A percentile compares a stretch with the other conserved stretches of the same genome.
Evolutionary conservation across 1,284 basidiomycete species (phyloP).

Genomic region (Tylopilus orsonianus): DNA sequence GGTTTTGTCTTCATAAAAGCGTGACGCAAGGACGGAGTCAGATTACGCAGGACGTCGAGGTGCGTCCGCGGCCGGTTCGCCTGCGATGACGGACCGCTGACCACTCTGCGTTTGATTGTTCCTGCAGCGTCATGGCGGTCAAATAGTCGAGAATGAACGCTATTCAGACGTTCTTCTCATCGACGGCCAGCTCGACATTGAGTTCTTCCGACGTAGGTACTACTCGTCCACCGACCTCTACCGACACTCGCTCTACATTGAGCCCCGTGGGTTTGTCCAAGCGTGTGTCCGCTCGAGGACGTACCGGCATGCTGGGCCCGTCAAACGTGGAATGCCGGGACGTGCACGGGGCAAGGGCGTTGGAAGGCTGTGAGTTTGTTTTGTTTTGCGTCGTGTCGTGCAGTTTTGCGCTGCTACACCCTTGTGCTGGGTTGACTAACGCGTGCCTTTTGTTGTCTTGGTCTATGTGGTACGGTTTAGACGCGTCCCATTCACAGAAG

Average conservation of each 20-base stretch:
- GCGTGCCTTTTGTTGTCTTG: neutral
- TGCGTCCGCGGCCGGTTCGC: slow-evolving; percentile 2
- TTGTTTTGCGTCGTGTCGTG: neutral
- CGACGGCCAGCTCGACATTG: slow-evolving; percentile 29
- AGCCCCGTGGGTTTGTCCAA: slow-evolving; percentile 26
- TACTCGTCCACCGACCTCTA: slow-evolving; percentile 22
- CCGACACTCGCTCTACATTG: slow-evolving; percentile 23
- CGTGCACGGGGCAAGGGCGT: neutral
- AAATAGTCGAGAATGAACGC: slow-evolving; percentile 19
- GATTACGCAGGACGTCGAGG: slow-evolving; percentile 26
- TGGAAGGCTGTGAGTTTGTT: slow-evolving; percentile 9
- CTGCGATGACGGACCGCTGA: no score
- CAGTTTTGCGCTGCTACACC: neutral
- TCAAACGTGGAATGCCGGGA: slow-evolving; percentile 29
- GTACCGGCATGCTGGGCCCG: slow-evolving; percentile 16
- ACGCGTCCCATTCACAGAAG: slow-evolving; percentile 26
- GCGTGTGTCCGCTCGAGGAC: slow-evolving; percentile 15
- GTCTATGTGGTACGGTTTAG: slow-evolving; percentile 6
- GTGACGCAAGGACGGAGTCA: slow-evolving; percentile 22
- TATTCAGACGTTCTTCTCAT: slow-evolving; percentile 29
- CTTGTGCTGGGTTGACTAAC: neutral
- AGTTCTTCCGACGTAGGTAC: slow-evolving; percentile 24
- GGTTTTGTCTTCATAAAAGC: slow-evolving; percentile 32
- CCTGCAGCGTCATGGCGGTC: slow-evolving; percentile 23
- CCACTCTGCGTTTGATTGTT: neutral